Percentiles rank a stretch among this genome's conserved stretches.
Conservation (phyloP, 2,329 filamentous ascomycete genomes). For the Microsporum audouinii region DNA sequence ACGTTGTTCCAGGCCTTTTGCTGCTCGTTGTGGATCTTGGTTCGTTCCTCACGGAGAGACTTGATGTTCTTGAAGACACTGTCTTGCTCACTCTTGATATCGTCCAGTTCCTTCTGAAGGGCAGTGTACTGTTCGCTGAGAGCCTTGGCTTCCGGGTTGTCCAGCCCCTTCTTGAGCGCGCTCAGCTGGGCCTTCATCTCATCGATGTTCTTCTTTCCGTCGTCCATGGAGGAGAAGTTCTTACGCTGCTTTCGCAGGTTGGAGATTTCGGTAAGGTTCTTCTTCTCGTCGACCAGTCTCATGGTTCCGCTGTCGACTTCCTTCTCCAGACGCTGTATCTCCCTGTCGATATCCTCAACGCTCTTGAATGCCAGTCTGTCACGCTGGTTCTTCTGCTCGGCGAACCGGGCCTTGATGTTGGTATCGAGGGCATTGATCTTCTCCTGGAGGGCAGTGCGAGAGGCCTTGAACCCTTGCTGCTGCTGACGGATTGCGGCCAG, state of each 20-base stretch:
- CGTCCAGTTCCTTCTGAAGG: slow-evolving; percentile 77
- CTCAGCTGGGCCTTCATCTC: slow-evolving; percentile 78
- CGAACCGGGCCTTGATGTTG: slow-evolving; percentile 71
- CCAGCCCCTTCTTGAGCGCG: slow-evolving; percentile 75
- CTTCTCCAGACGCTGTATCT: slow-evolving; percentile 70
- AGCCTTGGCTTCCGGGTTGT: slow-evolving; percentile 83
- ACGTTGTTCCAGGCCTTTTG: slow-evolving; percentile 74
- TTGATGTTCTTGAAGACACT: slow-evolving; percentile 81
- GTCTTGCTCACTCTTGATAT: slow-evolving; percentile 85
- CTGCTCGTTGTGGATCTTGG: slow-evolving; percentile 71
- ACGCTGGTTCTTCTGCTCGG: slow-evolving; percentile 76
- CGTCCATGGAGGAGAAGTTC: slow-evolving; percentile 75
- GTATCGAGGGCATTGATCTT: slow-evolving; percentile 88
- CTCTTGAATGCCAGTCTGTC: slow-evolving; percentile 75
- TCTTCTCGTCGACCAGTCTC: slow-evolving; percentile 96
- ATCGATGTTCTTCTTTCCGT: slow-evolving; percentile 78
- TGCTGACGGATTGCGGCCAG: slow-evolving; percentile 73
- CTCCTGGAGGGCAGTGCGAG: slow-evolving; percentile 65
- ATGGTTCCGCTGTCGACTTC: slow-evolving; percentile 81
- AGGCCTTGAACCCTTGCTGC: slow-evolving; percentile 77
- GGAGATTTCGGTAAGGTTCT: slow-evolving; percentile 72
- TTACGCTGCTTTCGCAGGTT: slow-evolving; percentile 80
- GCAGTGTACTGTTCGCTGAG: slow-evolving; percentile 75
- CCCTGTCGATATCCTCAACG: slow-evolving; percentile 72
- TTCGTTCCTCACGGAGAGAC: slow-evolving; percentile 70